phyloP scores from a whole-genome alignment of 2,329 filamentous ascomycete genomes.

The Aureobasidium sp. region DNA sequence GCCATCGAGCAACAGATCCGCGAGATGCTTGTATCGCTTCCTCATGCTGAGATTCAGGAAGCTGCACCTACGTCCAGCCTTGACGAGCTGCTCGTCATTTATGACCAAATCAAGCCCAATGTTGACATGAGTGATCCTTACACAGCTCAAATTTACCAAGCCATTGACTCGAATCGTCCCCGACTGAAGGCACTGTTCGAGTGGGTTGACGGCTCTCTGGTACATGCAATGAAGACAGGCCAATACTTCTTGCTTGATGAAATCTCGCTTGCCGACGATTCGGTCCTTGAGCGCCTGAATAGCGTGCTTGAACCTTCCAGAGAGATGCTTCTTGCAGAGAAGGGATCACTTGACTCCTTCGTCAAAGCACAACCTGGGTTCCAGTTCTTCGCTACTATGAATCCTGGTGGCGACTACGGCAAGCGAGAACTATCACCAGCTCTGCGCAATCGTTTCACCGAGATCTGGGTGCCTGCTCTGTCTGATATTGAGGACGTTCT shows the following conservation, averaged over 20 bases:
- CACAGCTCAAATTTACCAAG: conserved; percentile 17
- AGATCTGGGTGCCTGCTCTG: conserved; percentile 93
- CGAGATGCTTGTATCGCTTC: conserved; percentile 48
- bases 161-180: conserved; percentile 44
- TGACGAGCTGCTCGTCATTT: conserved; percentile 53
- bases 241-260: conserved; percentile 93
- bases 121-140: conserved; percentile 23
- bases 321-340: conserved; percentile 84
- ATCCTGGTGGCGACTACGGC: conserved; percentile 95
- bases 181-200: conserved; percentile 85
- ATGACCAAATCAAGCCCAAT: conserved; percentile 43
- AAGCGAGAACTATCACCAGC: conserved; percentile 96
- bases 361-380: conserved; percentile 72
- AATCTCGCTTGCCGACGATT: conserved; percentile 95
- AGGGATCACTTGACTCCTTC: conserved; percentile 76
- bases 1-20: conserved; percentile 61
- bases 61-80: conserved; percentile 32
- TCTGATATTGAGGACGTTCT: conserved; percentile 79
- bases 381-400: conserved; percentile 98
- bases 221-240: conserved; percentile 86
- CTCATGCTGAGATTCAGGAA: conserved; percentile 21
- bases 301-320: conserved; percentile 88
- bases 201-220: conserved; percentile 90
- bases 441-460: conserved; percentile 90
- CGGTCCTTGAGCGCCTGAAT: conserved; percentile 90